phyloP scores from a whole-genome alignment of 176 grass and related monocot genomes.

The Panicum miliaceum region DNA sequence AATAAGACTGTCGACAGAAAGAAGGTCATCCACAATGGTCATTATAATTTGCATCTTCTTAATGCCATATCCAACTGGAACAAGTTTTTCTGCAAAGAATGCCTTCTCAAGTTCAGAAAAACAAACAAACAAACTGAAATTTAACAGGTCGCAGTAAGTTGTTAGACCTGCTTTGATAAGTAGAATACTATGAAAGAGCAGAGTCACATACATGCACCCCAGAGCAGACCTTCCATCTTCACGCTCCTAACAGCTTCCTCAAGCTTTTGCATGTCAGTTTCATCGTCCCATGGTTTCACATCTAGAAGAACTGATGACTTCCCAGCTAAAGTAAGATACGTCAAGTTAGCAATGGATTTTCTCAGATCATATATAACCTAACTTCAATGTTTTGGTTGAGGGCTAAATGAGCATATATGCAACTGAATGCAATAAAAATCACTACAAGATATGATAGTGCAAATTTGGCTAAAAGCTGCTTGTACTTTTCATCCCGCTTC shows the following conservation, averaged over 20 bases:
- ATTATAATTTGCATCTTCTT: constrained; percentile 85
- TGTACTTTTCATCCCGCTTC: not conserved
- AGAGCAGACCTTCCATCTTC: constrained; percentile 72
- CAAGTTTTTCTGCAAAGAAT: constrained; percentile 58
- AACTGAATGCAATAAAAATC: not conserved
- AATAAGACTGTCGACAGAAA: constrained; percentile 69
- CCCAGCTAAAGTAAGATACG: constrained; percentile 42
- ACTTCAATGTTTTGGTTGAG: not conserved
- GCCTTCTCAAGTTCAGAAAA: constrained; percentile 3
- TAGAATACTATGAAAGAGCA: constrained; percentile 2
- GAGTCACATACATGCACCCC: constrained; percentile 76
- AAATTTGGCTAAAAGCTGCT: not conserved
- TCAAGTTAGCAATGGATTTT: constrained; percentile 16
- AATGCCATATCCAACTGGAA: constrained; percentile 72
- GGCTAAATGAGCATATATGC: not conserved
- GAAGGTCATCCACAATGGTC: constrained; percentile 79
- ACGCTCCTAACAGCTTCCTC: constrained; percentile 68
- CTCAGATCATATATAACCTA: constrained; percentile 6
- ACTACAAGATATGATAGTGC: not conserved
- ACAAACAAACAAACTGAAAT: not conserved
- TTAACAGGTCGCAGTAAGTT: not conserved
- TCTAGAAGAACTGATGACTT: constrained; percentile 74
- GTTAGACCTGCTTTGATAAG: not conserved
- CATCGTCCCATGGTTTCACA: constrained; percentile 73
- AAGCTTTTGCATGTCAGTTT: constrained; percentile 85